Evolutionary conservation across 331 rosid species (phyloP).

Genomic region (Quercus lobata): DNA sequence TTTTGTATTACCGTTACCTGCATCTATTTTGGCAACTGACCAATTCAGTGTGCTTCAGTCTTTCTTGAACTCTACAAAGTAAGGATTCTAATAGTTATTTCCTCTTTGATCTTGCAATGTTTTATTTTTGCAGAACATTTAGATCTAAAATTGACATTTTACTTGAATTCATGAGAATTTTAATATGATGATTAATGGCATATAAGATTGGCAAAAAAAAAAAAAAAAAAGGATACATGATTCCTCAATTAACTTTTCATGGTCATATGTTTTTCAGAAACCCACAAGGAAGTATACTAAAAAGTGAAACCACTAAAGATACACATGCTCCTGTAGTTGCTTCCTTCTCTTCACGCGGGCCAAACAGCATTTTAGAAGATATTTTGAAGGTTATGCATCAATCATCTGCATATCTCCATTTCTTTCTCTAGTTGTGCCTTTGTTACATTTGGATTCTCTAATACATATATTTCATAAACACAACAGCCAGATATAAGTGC

Average conservation of each 20-base stretch:
- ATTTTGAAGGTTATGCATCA: slow-evolving; percentile 6
- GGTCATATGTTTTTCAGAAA: background rate
- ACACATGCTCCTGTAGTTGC: slow-evolving; percentile 5
- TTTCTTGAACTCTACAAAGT: background rate
- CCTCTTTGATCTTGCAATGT: no score
- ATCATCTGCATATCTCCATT: background rate
- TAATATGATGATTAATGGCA: no score
- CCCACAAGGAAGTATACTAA: slow-evolving; percentile 18
- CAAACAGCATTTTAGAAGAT: background rate
- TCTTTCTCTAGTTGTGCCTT: background rate
- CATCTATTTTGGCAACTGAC: background rate
- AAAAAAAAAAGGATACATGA: no score
- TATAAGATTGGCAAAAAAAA: no score
- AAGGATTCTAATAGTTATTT: no score
- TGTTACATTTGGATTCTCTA: background rate
- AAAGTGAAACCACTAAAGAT: slow-evolving; percentile 6
- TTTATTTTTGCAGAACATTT: no score
- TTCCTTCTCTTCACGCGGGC: slow-evolving; percentile 25
- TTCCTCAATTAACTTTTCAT: no score
- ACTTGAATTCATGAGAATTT: no score
- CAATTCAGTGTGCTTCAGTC: no score
- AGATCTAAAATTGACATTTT: no score
- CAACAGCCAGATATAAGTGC: slow-evolving; percentile 8
- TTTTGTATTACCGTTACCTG: background rate
- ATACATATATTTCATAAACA: background rate